Percentiles rank a stretch among this genome's conserved stretches.
These are phyloP conservation scores for Epichloe glyceriae DNA, from an alignment of 2,329 filamentous ascomycete genomes.

Conservation along the genomic window DNA sequence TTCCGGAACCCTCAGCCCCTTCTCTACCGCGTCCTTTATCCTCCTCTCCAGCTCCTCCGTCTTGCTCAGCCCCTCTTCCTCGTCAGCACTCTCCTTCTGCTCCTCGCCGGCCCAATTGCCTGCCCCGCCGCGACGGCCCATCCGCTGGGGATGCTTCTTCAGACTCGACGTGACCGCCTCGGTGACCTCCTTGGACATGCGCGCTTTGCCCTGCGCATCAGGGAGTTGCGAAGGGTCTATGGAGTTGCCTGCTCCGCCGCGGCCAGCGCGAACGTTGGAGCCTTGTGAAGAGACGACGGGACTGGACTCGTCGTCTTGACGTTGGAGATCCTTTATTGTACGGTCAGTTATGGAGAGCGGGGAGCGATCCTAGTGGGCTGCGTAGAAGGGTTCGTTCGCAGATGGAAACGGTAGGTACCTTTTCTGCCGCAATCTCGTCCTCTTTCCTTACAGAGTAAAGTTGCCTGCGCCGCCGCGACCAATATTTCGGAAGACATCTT, in stretches of 20 bases:
- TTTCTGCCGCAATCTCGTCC: slow-evolving; percentile 24
- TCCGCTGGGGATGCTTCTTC: slow-evolving; percentile 12
- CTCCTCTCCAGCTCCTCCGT: slow-evolving; percentile 28
- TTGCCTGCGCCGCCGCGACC: slow-evolving; percentile 55
- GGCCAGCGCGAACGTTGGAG: slow-evolving; percentile 5
- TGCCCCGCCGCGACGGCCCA: slow-evolving; percentile 40
- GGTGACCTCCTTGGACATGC: slow-evolving; percentile 19
- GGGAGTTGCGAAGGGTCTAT: slow-evolving; percentile 24
- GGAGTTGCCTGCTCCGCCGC: slow-evolving; percentile 48
- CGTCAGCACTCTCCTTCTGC: slow-evolving; percentile 13
- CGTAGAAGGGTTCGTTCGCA: background rate
- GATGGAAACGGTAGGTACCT: background rate
- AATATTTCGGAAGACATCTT: slow-evolving; percentile 35
- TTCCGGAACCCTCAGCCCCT: slow-evolving; percentile 32
- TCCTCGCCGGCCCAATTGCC: slow-evolving; percentile 35
- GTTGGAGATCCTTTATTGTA: slow-evolving; percentile 24
- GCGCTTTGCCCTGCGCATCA: slow-evolving; percentile 21
- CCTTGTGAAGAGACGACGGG: slow-evolving; percentile 8
- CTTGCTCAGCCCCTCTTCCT: slow-evolving; percentile 15
- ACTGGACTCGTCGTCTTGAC: slow-evolving; percentile 16
- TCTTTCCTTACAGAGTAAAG: slow-evolving; percentile 39
- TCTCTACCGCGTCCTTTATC: slow-evolving; percentile 33
- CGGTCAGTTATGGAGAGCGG: too few relatives aligned
- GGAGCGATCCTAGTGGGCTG: too few relatives aligned
- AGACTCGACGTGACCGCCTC: slow-evolving; percentile 22